Percentiles rank a stretch among this genome's conserved stretches.
Conservation (phyloP, 768 basidiomycete genomes). For the Termitomyces sp. region DNA sequence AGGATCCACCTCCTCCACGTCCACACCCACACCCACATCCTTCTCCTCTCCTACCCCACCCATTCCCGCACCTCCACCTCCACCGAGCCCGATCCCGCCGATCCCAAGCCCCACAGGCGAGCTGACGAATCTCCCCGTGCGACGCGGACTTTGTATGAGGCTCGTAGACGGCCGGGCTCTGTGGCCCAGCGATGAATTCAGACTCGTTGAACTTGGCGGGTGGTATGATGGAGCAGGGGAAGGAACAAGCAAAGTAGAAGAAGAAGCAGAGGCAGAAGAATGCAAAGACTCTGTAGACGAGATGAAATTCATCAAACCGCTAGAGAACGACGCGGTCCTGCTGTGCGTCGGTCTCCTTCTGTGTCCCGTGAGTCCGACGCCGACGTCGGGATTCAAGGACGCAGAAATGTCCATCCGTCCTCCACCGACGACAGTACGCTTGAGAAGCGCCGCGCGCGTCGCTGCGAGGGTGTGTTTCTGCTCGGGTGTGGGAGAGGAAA, state of each 20-base stretch:
- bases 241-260: constrained; percentile 1
- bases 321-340: constrained; percentile 46
- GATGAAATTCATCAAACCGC: constrained; percentile 43
- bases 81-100: neutral
- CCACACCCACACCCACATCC: too few relatives aligned
- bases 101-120: constrained; percentile 10
- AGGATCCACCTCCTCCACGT: constrained; percentile 44
- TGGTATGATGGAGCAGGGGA: neutral
- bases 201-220: too few relatives aligned
- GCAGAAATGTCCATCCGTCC: constrained; percentile 78
- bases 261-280: neutral
- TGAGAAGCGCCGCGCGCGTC: constrained; percentile 46
- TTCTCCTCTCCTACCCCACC: neutral
- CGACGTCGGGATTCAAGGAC: constrained; percentile 22
- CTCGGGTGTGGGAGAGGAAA: constrained; percentile 33
- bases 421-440: constrained; percentile 51
- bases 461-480: constrained; percentile 38
- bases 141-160: too few relatives aligned
- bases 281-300: constrained; percentile 22
- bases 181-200: neutral
- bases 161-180: constrained; percentile 1
- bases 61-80: constrained; percentile 10
- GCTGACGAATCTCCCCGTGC: neutral
- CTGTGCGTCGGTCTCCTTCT: constrained; percentile 32
- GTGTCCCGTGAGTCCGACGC: neutral